Base-by-base conservation (phyloP, 495 filamentous ascomycete genomes). In the Delitschia confertaspora region DNA sequence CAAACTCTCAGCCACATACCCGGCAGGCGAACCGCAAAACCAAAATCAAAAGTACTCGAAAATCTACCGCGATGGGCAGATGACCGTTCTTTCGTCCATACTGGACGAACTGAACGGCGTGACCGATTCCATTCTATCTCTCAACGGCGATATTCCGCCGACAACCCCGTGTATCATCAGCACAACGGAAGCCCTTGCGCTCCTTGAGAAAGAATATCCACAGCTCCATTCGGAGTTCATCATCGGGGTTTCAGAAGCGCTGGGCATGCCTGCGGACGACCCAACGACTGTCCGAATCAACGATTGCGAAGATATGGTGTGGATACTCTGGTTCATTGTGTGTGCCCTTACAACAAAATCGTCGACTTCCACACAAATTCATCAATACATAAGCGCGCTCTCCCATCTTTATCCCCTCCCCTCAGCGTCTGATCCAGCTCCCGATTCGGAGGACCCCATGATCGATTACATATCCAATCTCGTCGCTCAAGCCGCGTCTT, bases 11-110 rank as follows among this genome's bases (percentile, higher is more conserved):
- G 11, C 9, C 11, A 11, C 22, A 2, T 6, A 6, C 9, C 17
- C n/a, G 16, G 6, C 1, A 8, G 10, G 21, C 14, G 20, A 25
- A 18, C 41, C 33, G n/a, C 41, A 42, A 23, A 58, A 55, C 40
- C n/a, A 23, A 5, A 57, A 51, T 27, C 59, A 62, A 29, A 31
- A 38, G 10, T 47, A 56, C 25, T 57, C 61, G 1, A 27, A 33
- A 1, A 56, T 59, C 0, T 64, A 62, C 38, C 52, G 57, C 16
- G 16, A 49, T 9, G 53, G 55, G 7, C 61, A 64, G 34, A 29
- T 47, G 0, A 23, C 22, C 6, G 53, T 62, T 22, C 26, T 59
- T 21, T 13, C 55, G 9, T 25, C 43, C 0, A 55, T 57, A 19
- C 31, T 13, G 2, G 31, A 20, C 2, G 57, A 48, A 11, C 38